Base-by-base conservation (phyloP, 2,329 filamentous ascomycete genomes). In the Aspergillus sp. region DNA sequence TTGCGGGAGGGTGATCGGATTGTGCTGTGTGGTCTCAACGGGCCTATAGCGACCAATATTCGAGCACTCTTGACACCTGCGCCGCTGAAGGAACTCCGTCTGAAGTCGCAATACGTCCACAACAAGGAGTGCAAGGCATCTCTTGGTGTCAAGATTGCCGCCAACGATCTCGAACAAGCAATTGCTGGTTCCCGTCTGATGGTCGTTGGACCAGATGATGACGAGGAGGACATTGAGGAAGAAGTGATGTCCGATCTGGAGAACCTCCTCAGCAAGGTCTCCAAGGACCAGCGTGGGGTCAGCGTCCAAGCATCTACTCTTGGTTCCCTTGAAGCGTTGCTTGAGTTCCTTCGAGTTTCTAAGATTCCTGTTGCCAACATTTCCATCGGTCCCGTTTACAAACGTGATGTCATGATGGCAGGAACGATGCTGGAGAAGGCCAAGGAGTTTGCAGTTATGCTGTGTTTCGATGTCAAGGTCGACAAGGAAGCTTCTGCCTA, bases 101-200 rank as follows among this genome's bases (percentile, higher is more conserved):
- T 98, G 60, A 97, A 97, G 73, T 95, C 90, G 3, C 80, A 84
- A 52, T 98, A 98, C 62, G 91, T 98, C 29, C 94, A 98, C 76
- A 96, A 98, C 76, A 97, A 98, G 75, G 89, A 95, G 69, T 90
- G 96, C 73, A 98, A 96, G 77, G 93, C 94, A 19, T 89, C 93
- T 6, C 80, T 98, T 62, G 93, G 93, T 85, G 88, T 98, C 69
- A 98, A 98, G 80, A 97, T 98, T 64, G 89, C 89, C 53, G 93
- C 91, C 40, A 94, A 95, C 58, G 89, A 90, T 53, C 85, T 98
- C 26, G 93, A 98, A 68, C 85, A 88, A 52, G 93, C 94, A 57
- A 97, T 98, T 68, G 93, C 93, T 51, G 93, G 93, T 65, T 98
- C 94, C 19, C 84, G 94, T 56, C 76, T 98, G 58, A 81, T 98